Base-by-base conservation (phyloP, 2,329 filamentous ascomycete genomes). In the Pseudopithomyces chartarum region DNA sequence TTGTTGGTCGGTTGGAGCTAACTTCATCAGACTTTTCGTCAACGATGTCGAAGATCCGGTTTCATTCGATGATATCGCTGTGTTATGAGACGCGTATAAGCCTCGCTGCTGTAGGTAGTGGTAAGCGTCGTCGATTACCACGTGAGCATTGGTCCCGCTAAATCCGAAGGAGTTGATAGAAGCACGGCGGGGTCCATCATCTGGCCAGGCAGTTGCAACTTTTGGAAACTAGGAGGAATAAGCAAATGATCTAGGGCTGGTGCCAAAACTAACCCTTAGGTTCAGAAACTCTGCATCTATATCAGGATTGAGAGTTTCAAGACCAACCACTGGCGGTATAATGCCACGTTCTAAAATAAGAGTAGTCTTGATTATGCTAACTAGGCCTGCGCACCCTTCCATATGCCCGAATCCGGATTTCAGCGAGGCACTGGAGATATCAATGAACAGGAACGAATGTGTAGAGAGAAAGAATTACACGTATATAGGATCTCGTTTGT, bases 361-460 rank as follows among this genome's bases (percentile, higher is more conserved):
- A 1, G 69, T 65, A 11, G 71, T 68, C 34, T 76, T 76, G 12
- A 77, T 61, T 26, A 78, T 29, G n/a, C 73, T 69, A 12, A 68
- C 70, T 1, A 77, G 56, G 15, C 73, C 74, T 20, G 69, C 68
- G 2, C 71, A 68, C n/a, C 71, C 76, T 64, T 79, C 73, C 3
- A 72, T 68, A 56, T 79, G 77, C 6, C 77, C 76, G 46, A 78
- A 67, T 44, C 78, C 75, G 73, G 63, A 77, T 75, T 51, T 64
- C 10, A 62, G 22, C n/a, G 61, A 50, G 7, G 56, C 65, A 26
- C 50, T 48, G 10, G 19, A 29, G n/a, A n/a, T 22, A 32, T 52
- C 6, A 43, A 32, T 20, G 22, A n/a, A 6, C n/a, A 12, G 7
- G 12, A 23, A 43, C 17, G n/a, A 15, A 12, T 20, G 23, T 29